Percentiles rank a stretch among this genome's conserved stretches.
Evolutionary conservation across 352 stramenopile genomes (phyloP).

Genomic region (Saprolegnia diclina): DNA sequence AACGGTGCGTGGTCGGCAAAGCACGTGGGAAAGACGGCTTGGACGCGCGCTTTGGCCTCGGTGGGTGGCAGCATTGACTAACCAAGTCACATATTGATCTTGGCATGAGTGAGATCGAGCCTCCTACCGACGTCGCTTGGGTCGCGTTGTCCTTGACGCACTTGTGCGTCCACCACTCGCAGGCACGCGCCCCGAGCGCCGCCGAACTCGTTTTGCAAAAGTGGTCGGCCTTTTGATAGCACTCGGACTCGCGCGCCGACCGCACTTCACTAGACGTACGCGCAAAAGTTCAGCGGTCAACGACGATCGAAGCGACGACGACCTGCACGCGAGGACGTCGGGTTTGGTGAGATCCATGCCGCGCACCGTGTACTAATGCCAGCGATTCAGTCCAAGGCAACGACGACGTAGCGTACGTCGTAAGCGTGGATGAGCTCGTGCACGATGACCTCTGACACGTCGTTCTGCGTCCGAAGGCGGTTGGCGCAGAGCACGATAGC

Average conservation of each 20-base stretch:
- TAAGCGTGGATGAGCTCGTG: conserved; percentile 84
- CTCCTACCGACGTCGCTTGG: conserved; percentile 66
- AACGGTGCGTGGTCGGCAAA: conserved; percentile 72
- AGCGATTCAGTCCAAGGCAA: conserved; percentile 2
- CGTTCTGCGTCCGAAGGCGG: conserved; percentile 53
- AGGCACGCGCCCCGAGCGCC: conserved; percentile 56
- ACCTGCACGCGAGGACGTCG: conserved; percentile 74
- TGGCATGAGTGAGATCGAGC: too few relatives aligned
- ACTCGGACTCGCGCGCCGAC: conserved; percentile 75
- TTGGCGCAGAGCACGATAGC: conserved; percentile 82
- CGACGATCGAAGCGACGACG: background rate
- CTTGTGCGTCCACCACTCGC: conserved; percentile 50
- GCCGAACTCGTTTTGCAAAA: conserved; percentile 50
- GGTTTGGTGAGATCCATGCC: conserved; percentile 84
- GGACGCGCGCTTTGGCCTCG: conserved; percentile 52
- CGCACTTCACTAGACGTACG: conserved; percentile 81
- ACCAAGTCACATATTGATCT: background rate
- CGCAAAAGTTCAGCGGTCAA: too few relatives aligned
- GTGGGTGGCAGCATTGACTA: conserved; percentile 71
- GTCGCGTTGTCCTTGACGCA: conserved; percentile 73
- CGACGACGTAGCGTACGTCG: conserved; percentile 38
- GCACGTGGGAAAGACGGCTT: conserved; percentile 76
- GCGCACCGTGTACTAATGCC: conserved; percentile 62
- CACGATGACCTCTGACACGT: conserved; percentile 79
- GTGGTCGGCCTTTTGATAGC: conserved; percentile 67